Conservation (phyloP, 768 basidiomycete genomes). For the Leucosporidium scottii region DNA sequence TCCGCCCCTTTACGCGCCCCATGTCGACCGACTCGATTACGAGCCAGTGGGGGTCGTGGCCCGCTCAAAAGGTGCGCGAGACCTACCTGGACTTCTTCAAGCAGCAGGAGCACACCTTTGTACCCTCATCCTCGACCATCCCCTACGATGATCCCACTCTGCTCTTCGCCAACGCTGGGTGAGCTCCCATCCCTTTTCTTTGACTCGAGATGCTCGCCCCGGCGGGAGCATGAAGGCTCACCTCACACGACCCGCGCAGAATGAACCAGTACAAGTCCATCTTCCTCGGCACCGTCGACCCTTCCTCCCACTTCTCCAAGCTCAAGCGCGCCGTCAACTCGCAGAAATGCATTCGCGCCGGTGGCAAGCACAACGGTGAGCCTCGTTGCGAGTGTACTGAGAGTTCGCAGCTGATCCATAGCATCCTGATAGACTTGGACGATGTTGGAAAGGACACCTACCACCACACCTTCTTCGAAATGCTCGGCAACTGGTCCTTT, state of each 20-base stretch:
- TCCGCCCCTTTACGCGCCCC: background rate
- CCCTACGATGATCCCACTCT: conserved; percentile 97
- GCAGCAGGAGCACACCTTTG: conserved; percentile 66
- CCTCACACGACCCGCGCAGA: background rate
- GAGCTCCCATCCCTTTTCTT: background rate
- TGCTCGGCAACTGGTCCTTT: conserved; percentile 99
- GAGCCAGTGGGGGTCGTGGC: conserved; percentile 50
- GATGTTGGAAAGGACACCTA: conserved; percentile 99
- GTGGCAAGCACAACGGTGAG: conserved; percentile 95
- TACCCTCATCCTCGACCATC: conserved; percentile 83
- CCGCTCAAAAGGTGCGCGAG: conserved; percentile 72
- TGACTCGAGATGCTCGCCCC: background rate
- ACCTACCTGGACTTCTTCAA: conserved; percentile 86
- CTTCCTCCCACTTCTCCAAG: conserved; percentile 81
- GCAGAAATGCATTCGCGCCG: conserved; percentile 97
- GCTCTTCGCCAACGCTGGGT: conserved; percentile 92
- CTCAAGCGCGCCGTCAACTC: conserved; percentile 89
- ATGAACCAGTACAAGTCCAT: conserved; percentile 83
- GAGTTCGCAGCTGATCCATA: background rate
- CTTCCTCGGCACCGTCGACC: conserved; percentile 96
- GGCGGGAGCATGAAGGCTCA: background rate
- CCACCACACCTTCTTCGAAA: conserved; percentile 74
- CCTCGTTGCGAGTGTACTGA: background rate
- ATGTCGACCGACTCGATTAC: conserved; percentile 1
- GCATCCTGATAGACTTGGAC: conserved; percentile 67